Evolutionary conservation across 331 rosid species (phyloP), one percentile per base, ranked within the genome.

Genomic region (Rosa hybrid): DNA sequence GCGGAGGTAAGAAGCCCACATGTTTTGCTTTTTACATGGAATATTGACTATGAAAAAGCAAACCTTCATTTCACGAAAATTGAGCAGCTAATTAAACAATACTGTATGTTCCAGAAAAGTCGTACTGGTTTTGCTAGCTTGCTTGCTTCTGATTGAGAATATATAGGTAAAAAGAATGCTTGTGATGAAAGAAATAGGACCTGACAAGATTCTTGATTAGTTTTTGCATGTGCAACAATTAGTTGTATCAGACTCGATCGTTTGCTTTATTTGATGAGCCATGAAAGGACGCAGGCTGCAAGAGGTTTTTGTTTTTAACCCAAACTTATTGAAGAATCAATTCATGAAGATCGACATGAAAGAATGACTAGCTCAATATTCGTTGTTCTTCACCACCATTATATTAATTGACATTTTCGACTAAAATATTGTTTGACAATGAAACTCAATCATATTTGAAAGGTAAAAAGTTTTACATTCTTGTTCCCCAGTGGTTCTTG

Each of bases 331-430:
- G 67, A 59, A 34, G 16, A 59, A 59, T 21, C 13, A 10, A 21
- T 2, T 57, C 30, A 57, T 57, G 27, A 57, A 21, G 9, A 57
- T 57, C 27, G 79, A 86, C 90, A 80, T 88, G 83, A 81, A 84
- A 82, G 85, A 86, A 82, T 85, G 80, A 80, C 86, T 10, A 5
- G 16, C 8, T 1, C 56, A 4, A 6, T 50, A 4, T 50, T 16
- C 57, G 57, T 51, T 51, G 57, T 16, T 20, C 57, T 51, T 53
- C 17, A 16, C 59, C 59, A 16, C 57, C n/a, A 17, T 53, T 7
- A 16, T 53, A 53, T 53, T 16, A 53, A 53, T 53, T 1, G 59
- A 16, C 59, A 53, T 53, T 53, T 17, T 54, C 59, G 21, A 53
- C 59, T 53, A 53, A 1, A 50, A 13, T 50, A 50, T 50, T 4